These are phyloP conservation scores for Flaveria floridana DNA, from an alignment of 140 eudicot genomes.

Conservation along the genomic window DNA sequence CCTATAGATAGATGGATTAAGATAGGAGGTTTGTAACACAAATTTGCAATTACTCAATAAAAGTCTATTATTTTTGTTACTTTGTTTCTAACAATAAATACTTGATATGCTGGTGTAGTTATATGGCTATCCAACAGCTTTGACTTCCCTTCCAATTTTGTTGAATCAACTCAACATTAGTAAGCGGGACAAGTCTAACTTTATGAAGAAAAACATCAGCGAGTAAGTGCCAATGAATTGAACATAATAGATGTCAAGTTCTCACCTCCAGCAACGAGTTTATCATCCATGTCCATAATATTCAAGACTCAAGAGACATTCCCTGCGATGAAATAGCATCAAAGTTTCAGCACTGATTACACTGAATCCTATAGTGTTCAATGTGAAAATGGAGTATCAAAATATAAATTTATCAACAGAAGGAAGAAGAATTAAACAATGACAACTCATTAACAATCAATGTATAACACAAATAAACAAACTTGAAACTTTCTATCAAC, in stretches of 20 bases:
- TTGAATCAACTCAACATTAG: not conserved
- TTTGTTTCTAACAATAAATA: not conserved
- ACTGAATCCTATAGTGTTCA: not conserved
- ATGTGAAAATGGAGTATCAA: no score
- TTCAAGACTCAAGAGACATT: constrained; percentile 14
- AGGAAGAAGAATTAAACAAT: no score
- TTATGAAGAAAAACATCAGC: not conserved
- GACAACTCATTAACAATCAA: not conserved
- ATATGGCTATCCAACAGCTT: not conserved
- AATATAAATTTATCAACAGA: no score
- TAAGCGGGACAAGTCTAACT: not conserved
- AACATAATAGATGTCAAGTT: not conserved
- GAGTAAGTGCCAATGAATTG: not conserved
- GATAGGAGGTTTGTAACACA: no score
- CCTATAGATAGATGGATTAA: no score
- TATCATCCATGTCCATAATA: constrained; percentile 49
- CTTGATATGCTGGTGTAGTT: constrained; percentile 5
- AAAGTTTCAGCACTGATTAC: constrained; percentile 18
- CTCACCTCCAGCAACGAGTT: constrained; percentile 42
- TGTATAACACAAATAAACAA: not conserved
- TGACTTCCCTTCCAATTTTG: constrained; percentile 7
- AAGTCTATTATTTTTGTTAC: no score
- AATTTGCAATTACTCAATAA: no score
- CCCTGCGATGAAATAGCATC: constrained; percentile 35
- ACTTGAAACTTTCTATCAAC: not conserved